Evolutionary conservation across 2,329 filamentous ascomycete genomes (phyloP), one percentile per base, ranked within the genome.

Genomic region (Hymenoscyphus occultus): DNA sequence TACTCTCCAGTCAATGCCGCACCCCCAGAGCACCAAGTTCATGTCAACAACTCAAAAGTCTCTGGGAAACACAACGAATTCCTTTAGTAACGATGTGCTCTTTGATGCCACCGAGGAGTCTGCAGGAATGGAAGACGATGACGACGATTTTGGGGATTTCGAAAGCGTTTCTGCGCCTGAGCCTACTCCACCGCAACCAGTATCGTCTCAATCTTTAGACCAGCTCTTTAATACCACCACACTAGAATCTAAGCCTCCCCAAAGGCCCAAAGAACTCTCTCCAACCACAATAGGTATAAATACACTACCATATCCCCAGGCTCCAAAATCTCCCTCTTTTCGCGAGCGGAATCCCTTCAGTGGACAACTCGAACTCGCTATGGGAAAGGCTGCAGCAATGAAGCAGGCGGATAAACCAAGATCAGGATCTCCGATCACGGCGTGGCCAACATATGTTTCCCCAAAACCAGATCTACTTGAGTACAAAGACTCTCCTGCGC

Each of bases 71-170:
- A 51, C 19, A 51, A 22, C 9, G n/a, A 28, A 51, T 51, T 22
- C 45, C 19, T 51, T 22, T 12, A 51, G 9, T 12, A 51, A 67
- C 45, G 74, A 77, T 14, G 66, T 77, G 16, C 59, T 77, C 7
- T 77, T 77, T 63, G 75, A 77, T 69, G 74, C 74, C 45, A 69
- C 78, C 12, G 79, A 78, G 6, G 77, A 78, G n/a, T 60, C 67
- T 5, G 65, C 71, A 39, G 72, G 70, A n/a, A 62, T 67, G 28
- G 77, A 79, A 5, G 84, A 84, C 2, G 83, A 87, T 7, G 86
- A 88, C 63, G 86, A 89, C 63, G 86, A 89, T 71, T 90, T 88
- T 77, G 86, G 88, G 0, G 87, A 90, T 63, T 90, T 90, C 71
- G 87, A 90, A 74, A 81, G 83, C 56, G 85, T 85, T 16, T 77